phyloP scores from a whole-genome alignment of 176 grass and related monocot genomes.

The Juncus effusus region DNA sequence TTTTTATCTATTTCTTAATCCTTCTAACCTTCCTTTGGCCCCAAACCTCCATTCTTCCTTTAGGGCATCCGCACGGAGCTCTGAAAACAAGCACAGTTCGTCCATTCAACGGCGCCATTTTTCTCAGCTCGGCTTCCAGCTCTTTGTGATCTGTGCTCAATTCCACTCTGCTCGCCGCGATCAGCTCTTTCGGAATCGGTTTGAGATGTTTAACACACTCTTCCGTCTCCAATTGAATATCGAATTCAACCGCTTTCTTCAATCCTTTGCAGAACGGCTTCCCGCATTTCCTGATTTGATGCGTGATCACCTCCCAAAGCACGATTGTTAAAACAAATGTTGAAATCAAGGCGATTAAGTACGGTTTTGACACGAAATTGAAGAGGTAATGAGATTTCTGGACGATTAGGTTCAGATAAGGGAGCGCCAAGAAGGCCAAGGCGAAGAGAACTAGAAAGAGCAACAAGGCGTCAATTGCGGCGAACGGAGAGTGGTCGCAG shows the following conservation, averaged over 20 bases:
- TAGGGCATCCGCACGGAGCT: slow-evolving; percentile 66
- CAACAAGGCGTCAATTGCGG: slow-evolving; percentile 59
- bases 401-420: slow-evolving; percentile 44
- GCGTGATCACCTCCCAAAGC: slow-evolving; percentile 58
- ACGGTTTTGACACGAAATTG: slow-evolving; percentile 44
- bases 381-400: slow-evolving; percentile 41
- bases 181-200: slow-evolving; percentile 54
- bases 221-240: slow-evolving; percentile 95
- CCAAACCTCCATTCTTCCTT: slow-evolving; percentile 95
- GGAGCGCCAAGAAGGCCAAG: slow-evolving; percentile 54
- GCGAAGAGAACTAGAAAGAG: slow-evolving; percentile 59
- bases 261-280: slow-evolving; percentile 81
- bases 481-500: slow-evolving; percentile 64
- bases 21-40: slow-evolving; percentile 76
- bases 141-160: slow-evolving; percentile 66
- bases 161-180: slow-evolving; percentile 50
- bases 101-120: slow-evolving; percentile 97
- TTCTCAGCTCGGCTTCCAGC: slow-evolving; percentile 83
- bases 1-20: slow-evolving; percentile 69
- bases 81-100: slow-evolving; percentile 92
- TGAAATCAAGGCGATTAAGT: slow-evolving; percentile 41
- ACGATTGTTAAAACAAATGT: slow-evolving; percentile 33
- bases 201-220: slow-evolving; percentile 77
- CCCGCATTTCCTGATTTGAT: slow-evolving; percentile 89
- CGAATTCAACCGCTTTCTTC: slow-evolving; percentile 87